Base-by-base conservation (phyloP, 345 rosid species). In the Gossypium raimondii region DNA sequence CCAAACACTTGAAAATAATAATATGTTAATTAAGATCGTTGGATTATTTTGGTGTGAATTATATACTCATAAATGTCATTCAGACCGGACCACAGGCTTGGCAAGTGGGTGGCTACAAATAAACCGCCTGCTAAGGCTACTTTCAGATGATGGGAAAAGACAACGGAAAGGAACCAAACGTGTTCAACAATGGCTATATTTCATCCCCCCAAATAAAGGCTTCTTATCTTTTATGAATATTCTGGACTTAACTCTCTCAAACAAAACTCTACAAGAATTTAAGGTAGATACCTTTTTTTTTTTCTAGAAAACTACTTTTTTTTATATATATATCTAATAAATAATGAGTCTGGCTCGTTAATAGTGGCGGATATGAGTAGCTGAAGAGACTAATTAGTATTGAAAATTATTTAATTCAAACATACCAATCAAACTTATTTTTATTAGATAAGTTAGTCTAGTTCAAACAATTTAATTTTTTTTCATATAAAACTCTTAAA, bases 131-230 rank as follows among this genome's bases (percentile, higher is more conserved):
- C n/a, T 44, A 50, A n/a, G 29, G 62, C 17, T 62, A 64, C 69
- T 64, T 64, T 64, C 68, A 38, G 7, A 63, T 63, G 68, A 41
- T 41, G 68, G 50, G 25, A 22, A 67, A 22, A 67, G 56, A 45
- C 70, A 11, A 57, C 4, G 3, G 5, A 57, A 65, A 43, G 17
- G 17, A 18, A 65, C 11, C 29, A 66, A 66, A 38, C 24, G 10
- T 63, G 6, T 38, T 63, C 48, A 38, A 63, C 14, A 18, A 13
- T 4, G 70, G 10, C 3, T 57, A 22, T 57, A 34, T 5, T 5
- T 1, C 7, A 34, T 34, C 6, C 41, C 41, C 41, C 41, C 41
- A 34, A 34, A 34, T 4, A 34, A 34, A 34, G 41, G 2, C 3
- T 44, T 44, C 58, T n/a, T 22, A 22, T 57, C 29, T 45, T 45